Conservation (phyloP, 2,329 filamentous ascomycete genomes). For the Albophoma yamanashiensis region DNA sequence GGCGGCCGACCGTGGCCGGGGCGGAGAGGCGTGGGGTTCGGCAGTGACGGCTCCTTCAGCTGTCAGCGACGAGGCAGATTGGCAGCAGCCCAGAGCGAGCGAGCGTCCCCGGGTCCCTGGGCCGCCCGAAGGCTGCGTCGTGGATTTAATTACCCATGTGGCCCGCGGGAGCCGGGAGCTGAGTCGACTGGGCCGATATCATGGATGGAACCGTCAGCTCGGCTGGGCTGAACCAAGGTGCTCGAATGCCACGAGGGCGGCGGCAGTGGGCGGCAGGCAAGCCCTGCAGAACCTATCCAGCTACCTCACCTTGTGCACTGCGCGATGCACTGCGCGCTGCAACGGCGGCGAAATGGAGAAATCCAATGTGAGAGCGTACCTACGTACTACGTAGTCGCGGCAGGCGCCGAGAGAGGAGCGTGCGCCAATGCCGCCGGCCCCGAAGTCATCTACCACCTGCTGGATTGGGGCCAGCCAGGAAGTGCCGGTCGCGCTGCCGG, state of each 20-base stretch:
- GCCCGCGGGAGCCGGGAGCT: neutral
- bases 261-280: neutral
- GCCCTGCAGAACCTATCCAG: neutral
- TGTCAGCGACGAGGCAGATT: neutral
- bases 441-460: neutral
- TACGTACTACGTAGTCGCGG: neutral
- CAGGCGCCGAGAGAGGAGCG: neutral
- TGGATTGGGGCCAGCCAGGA: neutral
- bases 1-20: neutral
- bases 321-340: neutral
- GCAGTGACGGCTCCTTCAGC: neutral
- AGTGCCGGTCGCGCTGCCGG: neutral
- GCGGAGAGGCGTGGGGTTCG: neutral
- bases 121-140: neutral
- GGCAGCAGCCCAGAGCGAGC: neutral
- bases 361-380: neutral
- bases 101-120: no score
- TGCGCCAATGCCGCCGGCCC: neutral
- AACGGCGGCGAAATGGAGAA: neutral
- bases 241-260: neutral
- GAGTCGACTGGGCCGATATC: neutral
- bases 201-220: neutral
- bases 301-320: no score
- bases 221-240: neutral
- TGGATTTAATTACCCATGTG: neutral